Conservation (phyloP, 2,329 filamentous ascomycete species). For the Harringtonia aguacate region DNA sequence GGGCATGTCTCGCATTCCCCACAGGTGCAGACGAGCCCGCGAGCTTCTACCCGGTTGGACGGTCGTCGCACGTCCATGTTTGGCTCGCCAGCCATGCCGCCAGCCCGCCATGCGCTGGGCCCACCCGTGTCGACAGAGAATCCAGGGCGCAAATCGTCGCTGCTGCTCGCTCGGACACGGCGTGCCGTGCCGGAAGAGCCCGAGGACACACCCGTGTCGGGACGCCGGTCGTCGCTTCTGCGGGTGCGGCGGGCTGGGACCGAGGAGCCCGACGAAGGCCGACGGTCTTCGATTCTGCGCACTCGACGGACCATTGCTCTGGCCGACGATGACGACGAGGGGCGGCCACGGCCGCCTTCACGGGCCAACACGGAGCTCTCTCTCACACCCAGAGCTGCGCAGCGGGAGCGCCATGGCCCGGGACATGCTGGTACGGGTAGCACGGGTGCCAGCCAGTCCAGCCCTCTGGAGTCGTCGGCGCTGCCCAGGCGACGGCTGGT, state of each 20-base stretch:
- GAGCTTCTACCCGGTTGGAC: conserved; percentile 35
- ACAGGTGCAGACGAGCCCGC: no score
- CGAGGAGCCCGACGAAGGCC: conserved; percentile 39
- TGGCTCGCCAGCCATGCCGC: conserved; percentile 31
- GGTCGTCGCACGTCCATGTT: conserved; percentile 27
- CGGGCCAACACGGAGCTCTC: conserved; percentile 47
- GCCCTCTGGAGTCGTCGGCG: conserved; percentile 27
- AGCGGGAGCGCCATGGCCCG: conserved; percentile 25
- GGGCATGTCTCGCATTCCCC: no score
- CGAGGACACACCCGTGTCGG: conserved; percentile 21
- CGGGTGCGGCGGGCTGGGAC: conserved; percentile 27
- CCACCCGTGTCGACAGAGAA: conserved; percentile 30
- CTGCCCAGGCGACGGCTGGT: conserved; percentile 43
- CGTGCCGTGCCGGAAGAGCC: conserved; percentile 38
- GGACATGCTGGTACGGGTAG: conserved; percentile 8
- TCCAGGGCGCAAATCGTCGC: conserved; percentile 40
- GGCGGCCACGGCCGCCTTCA: conserved; percentile 41
- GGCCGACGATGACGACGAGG: conserved; percentile 37
- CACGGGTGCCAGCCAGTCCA: conserved; percentile 8
- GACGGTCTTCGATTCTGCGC: conserved; percentile 35
- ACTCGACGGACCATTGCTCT: conserved; percentile 29
- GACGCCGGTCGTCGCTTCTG: conserved; percentile 32
- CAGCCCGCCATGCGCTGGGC: conserved; percentile 29
- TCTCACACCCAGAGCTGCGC: conserved; percentile 18
- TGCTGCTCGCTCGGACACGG: conserved; percentile 30